A percentile compares a stretch with the other conserved stretches of the same genome.
Evolutionary conservation across 2,329 filamentous ascomycete species (phyloP).

Genomic region (Talaromyces islandicus): DNA sequence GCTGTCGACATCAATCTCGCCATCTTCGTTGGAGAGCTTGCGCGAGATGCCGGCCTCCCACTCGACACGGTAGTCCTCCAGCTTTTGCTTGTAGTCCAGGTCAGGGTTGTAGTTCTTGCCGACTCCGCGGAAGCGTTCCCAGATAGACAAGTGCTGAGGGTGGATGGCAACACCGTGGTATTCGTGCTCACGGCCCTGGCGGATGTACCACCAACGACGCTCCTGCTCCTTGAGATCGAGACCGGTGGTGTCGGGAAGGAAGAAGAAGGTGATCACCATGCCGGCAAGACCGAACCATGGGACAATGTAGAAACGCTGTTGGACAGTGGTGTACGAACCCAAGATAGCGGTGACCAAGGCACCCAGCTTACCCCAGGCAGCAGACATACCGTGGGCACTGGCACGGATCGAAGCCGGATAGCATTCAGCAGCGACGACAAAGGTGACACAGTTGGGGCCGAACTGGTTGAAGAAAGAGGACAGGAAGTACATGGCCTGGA

Average conservation of each 20-base stretch:
- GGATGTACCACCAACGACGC: conserved; percentile 84
- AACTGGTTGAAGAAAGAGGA: conserved; percentile 99
- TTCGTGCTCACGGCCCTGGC: conserved; percentile 66
- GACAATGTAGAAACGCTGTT: conserved; percentile 83
- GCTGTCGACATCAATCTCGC: conserved; percentile 31
- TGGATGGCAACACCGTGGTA: conserved; percentile 94
- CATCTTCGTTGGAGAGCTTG: conserved; percentile 46
- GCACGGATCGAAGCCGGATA: conserved; percentile 91
- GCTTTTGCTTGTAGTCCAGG: conserved; percentile 75
- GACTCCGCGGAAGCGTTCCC: conserved; percentile 74
- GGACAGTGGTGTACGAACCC: conserved; percentile 88
- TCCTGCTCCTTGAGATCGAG: conserved; percentile 97
- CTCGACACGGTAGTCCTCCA: conserved; percentile 69
- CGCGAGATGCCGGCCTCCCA: conserved; percentile 46
- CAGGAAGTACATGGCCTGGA: conserved; percentile 98
- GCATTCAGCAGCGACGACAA: conserved; percentile 94
- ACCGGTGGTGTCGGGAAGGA: conserved; percentile 93
- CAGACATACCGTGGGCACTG: conserved; percentile 91
- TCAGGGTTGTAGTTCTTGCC: conserved; percentile 79
- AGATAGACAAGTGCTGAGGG: conserved; percentile 77
- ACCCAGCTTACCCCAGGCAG: conserved; percentile 81
- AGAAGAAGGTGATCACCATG: conserved; percentile 74
- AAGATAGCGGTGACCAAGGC: conserved; percentile 80
- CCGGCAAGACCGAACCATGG: conserved; percentile 92
- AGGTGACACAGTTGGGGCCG: conserved; percentile 91